phyloP scores from a whole-genome alignment of 148 eudicot species.

The Rheum nobile region DNA sequence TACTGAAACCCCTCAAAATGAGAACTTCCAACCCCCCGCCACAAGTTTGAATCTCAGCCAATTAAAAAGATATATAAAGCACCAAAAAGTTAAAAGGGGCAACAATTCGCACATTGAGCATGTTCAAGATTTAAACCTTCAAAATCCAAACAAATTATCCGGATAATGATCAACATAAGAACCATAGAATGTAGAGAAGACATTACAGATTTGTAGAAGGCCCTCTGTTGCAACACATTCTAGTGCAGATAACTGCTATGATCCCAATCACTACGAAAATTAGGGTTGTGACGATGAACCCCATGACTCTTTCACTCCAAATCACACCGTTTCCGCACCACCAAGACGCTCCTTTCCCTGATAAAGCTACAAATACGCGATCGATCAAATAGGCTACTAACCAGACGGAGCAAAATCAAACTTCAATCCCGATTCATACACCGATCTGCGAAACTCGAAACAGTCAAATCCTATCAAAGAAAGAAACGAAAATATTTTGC shows the following conservation, averaged over 20 bases:
- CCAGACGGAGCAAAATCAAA: not conserved
- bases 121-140: not conserved
- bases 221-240: conserved; percentile 86
- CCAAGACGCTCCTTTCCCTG: not conserved
- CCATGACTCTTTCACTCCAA: conserved; percentile 34
- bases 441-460: conserved; percentile 2
- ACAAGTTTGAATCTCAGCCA: not conserved
- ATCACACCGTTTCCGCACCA: not conserved
- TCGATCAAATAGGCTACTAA: not conserved
- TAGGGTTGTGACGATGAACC: conserved; percentile 70
- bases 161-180: not conserved
- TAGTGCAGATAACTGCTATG: conserved; percentile 56
- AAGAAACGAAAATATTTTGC: not conserved
- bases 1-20: not conserved
- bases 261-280: conserved; percentile 66
- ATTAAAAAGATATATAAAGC: not conserved
- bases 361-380: not conserved
- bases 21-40: not conserved
- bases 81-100: no score
- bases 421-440: not conserved
- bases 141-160: not conserved
- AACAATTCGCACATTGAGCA: not conserved
- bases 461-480: not conserved
- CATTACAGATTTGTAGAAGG: conserved; percentile 85
- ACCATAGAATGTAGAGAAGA: not conserved